A percentile compares a stretch with the other conserved stretches of the same genome.
Conservation (phyloP, 495 filamentous ascomycete species). For the Parathielavia hyrcaniae region DNA sequence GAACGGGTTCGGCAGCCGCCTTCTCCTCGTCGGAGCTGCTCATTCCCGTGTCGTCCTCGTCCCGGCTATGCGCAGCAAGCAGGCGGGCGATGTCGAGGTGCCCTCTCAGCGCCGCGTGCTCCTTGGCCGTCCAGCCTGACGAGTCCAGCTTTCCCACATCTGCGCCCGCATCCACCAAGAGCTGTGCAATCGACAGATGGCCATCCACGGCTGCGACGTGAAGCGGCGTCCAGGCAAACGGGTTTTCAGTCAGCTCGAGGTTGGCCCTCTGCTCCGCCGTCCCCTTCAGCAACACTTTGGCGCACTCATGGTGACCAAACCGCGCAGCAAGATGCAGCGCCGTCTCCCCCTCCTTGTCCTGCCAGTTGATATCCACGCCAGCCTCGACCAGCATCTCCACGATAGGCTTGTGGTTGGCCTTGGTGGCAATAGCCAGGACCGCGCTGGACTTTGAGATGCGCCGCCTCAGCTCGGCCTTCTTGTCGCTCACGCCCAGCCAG, state of each 20-base stretch:
- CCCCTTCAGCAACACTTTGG: conserved; percentile 63
- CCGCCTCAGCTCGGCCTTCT: conserved; percentile 57
- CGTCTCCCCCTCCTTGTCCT: conserved; percentile 88
- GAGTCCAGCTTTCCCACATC: conserved; percentile 66
- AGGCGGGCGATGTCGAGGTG: conserved; percentile 71
- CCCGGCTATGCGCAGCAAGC: conserved; percentile 43
- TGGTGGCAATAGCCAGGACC: conserved; percentile 80
- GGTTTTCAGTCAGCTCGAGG: conserved; percentile 71
- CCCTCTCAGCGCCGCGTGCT: conserved; percentile 84
- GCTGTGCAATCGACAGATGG: conserved; percentile 58
- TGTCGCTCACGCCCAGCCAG: conserved; percentile 54
- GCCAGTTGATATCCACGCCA: conserved; percentile 89
- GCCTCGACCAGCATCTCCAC: conserved; percentile 83
- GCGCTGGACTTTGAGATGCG: conserved; percentile 77
- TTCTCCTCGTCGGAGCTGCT: conserved; percentile 31
- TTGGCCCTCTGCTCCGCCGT: conserved; percentile 63
- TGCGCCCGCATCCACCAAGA: conserved; percentile 68
- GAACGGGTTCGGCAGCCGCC: conserved; percentile 36
- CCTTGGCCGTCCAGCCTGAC: conserved; percentile 91
- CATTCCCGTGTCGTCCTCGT: conserved; percentile 22
- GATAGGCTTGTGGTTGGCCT: conserved; percentile 73
- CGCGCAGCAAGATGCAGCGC: conserved; percentile 88
- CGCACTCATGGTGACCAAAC: conserved; percentile 77
- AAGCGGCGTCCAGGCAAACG: conserved; percentile 87
- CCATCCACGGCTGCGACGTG: conserved; percentile 90